Percentiles rank a stretch among this genome's conserved stretches.
These are phyloP conservation scores for Populus hybrid DNA, from an alignment of 441 rosid genomes.

Conservation along the genomic window DNA sequence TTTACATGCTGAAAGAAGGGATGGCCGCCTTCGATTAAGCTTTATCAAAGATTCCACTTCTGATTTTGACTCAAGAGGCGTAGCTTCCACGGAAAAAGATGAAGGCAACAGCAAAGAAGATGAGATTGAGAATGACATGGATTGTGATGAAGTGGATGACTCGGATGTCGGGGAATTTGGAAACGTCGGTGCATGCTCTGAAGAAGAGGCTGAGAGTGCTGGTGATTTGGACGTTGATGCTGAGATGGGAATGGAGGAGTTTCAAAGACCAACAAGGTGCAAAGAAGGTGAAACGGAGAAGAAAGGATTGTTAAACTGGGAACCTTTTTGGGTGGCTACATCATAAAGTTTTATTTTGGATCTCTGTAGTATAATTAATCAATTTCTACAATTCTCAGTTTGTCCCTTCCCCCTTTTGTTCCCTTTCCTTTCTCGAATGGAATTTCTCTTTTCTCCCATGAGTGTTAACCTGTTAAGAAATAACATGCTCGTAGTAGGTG, in stretches of 20 bases:
- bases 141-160: neutral
- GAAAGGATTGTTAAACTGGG: conserved; percentile 46
- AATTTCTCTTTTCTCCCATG: neutral
- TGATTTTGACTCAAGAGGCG: conserved; percentile 21
- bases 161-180: conserved; percentile 9
- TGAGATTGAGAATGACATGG: conserved; percentile 24
- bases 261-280: conserved; percentile 43
- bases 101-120: neutral
- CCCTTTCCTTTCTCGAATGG: conserved; percentile 8
- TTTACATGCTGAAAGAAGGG: conserved; percentile 62
- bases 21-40: conserved; percentile 64
- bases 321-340: conserved; percentile 56
- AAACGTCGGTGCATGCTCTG: neutral
- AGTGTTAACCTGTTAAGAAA: neutral
- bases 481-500: conserved; percentile 18
- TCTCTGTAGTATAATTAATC: conserved; percentile 16
- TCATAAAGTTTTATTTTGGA: conserved; percentile 45
- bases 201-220: neutral
- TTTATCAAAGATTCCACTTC: conserved; percentile 36
- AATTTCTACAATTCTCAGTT: conserved; percentile 15
- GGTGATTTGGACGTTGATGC: conserved; percentile 12
- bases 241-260: conserved; percentile 24
- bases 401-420: conserved; percentile 18
- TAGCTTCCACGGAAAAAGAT: neutral
- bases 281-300: conserved; percentile 39